Conservation (phyloP, 257 asterid species). For the Scutellaria galericulata region DNA sequence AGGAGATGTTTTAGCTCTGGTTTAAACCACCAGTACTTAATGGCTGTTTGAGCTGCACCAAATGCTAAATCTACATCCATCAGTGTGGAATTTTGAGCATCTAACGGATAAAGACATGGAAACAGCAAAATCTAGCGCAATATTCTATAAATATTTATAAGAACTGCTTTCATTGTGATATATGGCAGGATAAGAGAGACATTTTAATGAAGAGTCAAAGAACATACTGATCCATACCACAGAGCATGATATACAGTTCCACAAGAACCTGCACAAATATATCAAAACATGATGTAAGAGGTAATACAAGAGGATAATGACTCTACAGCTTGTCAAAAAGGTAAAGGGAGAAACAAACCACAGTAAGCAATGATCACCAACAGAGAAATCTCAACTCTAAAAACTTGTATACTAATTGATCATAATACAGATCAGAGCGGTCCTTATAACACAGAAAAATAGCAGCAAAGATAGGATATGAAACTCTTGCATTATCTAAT, state of each 20-base stretch:
- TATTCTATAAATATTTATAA: background rate
- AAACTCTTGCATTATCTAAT: conserved; percentile 1
- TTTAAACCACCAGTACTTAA: conserved; percentile 1
- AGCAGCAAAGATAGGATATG: conserved; percentile 14
- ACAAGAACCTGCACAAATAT: conserved; percentile 80
- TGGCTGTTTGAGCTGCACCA: conserved; percentile 2
- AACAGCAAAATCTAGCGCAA: background rate
- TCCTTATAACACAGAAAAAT: conserved; percentile 18
- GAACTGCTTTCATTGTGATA: conserved; percentile 22
- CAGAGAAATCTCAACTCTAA: conserved; percentile 16
- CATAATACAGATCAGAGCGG: conserved; percentile 15
- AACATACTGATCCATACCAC: conserved; percentile 99
- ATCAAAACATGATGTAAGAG: conserved; percentile 40
- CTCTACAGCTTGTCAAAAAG: background rate
- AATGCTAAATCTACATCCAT: background rate
- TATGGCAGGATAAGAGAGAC: conserved; percentile 14
- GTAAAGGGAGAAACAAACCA: conserved; percentile 14
- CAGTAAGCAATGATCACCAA: conserved; percentile 21
- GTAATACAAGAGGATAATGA: conserved; percentile 16
- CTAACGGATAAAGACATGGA: background rate
- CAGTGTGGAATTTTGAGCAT: conserved; percentile 5
- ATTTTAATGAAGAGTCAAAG: conserved; percentile 50
- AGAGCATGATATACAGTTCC: conserved; percentile 97
- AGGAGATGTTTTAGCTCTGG: background rate
- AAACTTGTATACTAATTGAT: conserved; percentile 17